These are phyloP conservation scores for Thielaviopsis musarum DNA, from an alignment of 2,329 filamentous ascomycete genomes.

Conservation along the genomic window DNA sequence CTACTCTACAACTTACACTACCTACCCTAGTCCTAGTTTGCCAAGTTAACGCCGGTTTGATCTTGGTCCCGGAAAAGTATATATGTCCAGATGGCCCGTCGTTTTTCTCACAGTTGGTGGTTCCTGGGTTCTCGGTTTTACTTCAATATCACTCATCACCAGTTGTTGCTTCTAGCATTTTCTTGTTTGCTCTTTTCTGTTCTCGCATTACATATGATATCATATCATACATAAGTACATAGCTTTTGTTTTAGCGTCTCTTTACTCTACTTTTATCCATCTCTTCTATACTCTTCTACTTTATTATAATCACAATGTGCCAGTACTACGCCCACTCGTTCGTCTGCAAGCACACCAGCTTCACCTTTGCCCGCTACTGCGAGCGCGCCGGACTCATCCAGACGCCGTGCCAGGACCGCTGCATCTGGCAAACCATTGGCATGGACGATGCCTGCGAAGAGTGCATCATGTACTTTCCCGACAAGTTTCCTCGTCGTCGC, in stretches of 20 bases:
- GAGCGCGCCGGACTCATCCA: slow-evolving; percentile 21
- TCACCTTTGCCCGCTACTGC: slow-evolving; percentile 22
- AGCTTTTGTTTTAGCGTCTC: not conserved
- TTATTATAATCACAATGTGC: slow-evolving; percentile 22
- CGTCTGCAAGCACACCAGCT: slow-evolving; percentile 20
- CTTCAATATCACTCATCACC: not conserved
- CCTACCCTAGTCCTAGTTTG: not conserved
- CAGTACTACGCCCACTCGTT: slow-evolving; percentile 24
- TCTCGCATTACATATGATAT: not conserved
- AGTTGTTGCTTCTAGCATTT: not conserved
- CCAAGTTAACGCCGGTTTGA: not conserved
- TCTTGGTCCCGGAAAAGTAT: not conserved
- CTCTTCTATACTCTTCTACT: not conserved
- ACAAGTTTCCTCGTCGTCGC: slow-evolving; percentile 14
- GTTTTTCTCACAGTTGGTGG: too few species aligned
- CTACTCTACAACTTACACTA: too few species aligned
- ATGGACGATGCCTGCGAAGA: slow-evolving; percentile 22
- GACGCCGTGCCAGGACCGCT: slow-evolving; percentile 19
- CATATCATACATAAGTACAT: not conserved
- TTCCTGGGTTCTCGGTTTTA: too few species aligned
- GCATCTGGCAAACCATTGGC: slow-evolving; percentile 22
- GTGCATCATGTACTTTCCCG: slow-evolving; percentile 19
- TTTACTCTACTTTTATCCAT: not conserved
- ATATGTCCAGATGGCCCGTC: not conserved
- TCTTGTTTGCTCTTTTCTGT: not conserved